Percentiles rank a stretch among this genome's conserved stretches.
phyloP scores from a whole-genome alignment of 768 basidiomycete species.

The Suillus plorans region DNA sequence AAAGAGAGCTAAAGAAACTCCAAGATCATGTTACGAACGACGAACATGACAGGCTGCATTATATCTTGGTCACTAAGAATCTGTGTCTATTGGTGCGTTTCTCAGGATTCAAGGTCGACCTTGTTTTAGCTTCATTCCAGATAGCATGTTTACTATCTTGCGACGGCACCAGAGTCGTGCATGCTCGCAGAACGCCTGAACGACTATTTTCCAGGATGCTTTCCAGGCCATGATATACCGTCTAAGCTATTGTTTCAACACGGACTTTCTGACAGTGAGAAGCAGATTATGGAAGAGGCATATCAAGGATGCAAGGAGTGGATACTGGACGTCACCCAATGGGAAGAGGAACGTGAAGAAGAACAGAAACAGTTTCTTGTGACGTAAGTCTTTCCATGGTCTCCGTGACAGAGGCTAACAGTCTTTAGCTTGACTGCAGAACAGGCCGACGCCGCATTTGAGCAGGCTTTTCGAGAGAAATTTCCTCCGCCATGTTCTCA shows the following conservation, averaged over 20 bases:
- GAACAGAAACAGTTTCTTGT: conserved; percentile 13
- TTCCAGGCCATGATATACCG: conserved; percentile 11
- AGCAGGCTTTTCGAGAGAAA: conserved; percentile 22
- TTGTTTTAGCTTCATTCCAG: not conserved
- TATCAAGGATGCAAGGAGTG: conserved; percentile 20
- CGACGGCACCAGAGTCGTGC: conserved; percentile 28
- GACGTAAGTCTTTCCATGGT: not conserved
- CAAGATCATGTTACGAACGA: conserved; percentile 13
- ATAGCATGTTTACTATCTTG: conserved; percentile 30
- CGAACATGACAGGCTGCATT: conserved; percentile 20
- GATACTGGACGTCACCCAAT: conserved; percentile 18
- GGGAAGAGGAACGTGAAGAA: conserved; percentile 20
- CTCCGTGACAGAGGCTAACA: not conserved
- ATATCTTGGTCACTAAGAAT: conserved; percentile 21
- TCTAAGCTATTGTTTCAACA: conserved; percentile 25
- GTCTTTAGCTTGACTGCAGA: conserved; percentile 13
- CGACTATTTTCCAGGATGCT: conserved; percentile 30
- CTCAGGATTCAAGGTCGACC: not conserved
- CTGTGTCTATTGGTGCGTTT: conserved; percentile 22
- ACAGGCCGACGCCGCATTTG: conserved; percentile 14
- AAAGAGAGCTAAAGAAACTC: conserved; percentile 16
- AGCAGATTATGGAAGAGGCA: conserved; percentile 15
- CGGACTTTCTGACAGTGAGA: conserved; percentile 24
- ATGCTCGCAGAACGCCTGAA: conserved; percentile 20
- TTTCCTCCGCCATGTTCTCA: conserved; percentile 21